Base-by-base conservation (phyloP, 495 filamentous ascomycete genomes). In the Neurospora sp. region DNA sequence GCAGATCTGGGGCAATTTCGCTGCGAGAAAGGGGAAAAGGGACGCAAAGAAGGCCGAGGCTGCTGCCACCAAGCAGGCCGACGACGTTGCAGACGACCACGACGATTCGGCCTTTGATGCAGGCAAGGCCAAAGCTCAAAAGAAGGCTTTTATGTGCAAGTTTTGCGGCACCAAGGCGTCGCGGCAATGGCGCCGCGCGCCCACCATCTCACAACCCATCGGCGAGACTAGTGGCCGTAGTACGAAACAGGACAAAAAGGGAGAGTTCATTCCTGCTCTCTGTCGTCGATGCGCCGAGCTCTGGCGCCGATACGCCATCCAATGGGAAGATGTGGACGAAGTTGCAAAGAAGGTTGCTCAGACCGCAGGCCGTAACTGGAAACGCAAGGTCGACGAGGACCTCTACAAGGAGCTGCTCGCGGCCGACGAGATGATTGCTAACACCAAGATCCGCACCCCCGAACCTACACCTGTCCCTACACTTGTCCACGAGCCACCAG, bases 51-150 rank as follows among this genome's bases (percentile, higher is more conserved):
- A 88, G 71, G 89, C 90, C 22, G 88, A 89, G 73, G 85, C 86
- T 7, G 88, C 87, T 40, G 86, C 90, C 61, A 87, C 90, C 9
- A 93, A 93, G 78, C 83, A 98, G 27, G 88, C 94, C 70, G 94
- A 98, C 73, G 94, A 98, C 78, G 91, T 98, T 73, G 94, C 96
- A 27, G 92, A 98, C 79, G 93, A 95, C 71, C 86, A 91, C 31
- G 96, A 99, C 74, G 96, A 99, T 80, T 99, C 96, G 7, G 95
- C 96, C 9, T 99, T 98, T 75, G 96, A 98, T 78, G 91, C 90
- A 68, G 91, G 91, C 12, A 99, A 98, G 84, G 95, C 95, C 2
- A 81, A 81, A 3, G 84, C 88, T 37, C 89, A 88, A 78, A 97
- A 96, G 80, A 90, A 90, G 74, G 88, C 88, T 4, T 98, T 99